Evolutionary conservation across 768 basidiomycete genomes (phyloP).

Genomic region (Heimioporus sp.): DNA sequence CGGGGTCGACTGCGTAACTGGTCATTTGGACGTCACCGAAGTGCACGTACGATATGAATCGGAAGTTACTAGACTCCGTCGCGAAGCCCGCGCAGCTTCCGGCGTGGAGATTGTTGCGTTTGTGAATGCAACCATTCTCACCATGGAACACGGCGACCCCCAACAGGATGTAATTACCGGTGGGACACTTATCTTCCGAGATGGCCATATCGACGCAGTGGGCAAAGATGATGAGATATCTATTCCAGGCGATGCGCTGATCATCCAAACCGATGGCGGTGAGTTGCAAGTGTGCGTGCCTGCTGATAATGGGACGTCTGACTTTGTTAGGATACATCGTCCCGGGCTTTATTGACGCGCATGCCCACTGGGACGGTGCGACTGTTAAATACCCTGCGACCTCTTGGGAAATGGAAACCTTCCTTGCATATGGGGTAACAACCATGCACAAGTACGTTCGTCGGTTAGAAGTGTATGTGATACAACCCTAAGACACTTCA

Average conservation of each 20-base stretch:
- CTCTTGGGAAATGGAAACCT: conserved; percentile 74
- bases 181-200: conserved; percentile 52
- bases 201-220: conserved; percentile 57
- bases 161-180: conserved; percentile 48
- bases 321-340: conserved; percentile 51
- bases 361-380: conserved; percentile 71
- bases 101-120: conserved; percentile 50
- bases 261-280: conserved; percentile 66
- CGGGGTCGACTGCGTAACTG: conserved; percentile 61
- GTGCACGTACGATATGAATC: conserved; percentile 59
- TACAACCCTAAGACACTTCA: background rate
- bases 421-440: conserved; percentile 75
- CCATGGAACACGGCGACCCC: conserved; percentile 58
- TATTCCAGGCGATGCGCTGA: conserved; percentile 39
- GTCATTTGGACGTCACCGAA: conserved; percentile 55
- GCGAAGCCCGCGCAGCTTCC: conserved; percentile 38
- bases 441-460: conserved; percentile 67
- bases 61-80: conserved; percentile 57
- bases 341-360: conserved; percentile 75
- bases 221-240: conserved; percentile 33
- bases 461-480: background rate
- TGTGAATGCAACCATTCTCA: conserved; percentile 66
- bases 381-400: conserved; percentile 51
- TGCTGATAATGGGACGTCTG: background rate
- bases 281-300: conserved; percentile 10